Base-by-base conservation (phyloP, 805 yeast species). In the Middelhovenomyces tepae region DNA sequence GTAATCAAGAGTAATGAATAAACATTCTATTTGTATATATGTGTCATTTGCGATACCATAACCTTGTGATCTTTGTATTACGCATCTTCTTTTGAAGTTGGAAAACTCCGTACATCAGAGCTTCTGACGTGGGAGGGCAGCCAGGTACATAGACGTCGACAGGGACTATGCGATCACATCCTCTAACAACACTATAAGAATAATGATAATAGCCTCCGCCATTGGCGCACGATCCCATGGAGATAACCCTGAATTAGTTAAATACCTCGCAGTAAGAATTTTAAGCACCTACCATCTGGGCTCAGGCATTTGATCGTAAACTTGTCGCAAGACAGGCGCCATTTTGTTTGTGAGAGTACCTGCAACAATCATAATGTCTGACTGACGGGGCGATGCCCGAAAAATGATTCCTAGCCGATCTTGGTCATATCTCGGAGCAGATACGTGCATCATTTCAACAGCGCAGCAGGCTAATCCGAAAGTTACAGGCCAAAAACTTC, bases 161-260 rank as follows among this genome's bases (percentile, higher is more conserved):
- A 10, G 94, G 94, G 27, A 84, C 78, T 36, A 83, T 68, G 53
- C 94, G 66, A 65, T 83, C 94, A 52, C 91, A 85, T 31, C 94
- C 94, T 54, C 94, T 70, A 15, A 84, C 93, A 16, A 84, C 94
- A 26, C 86, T 72, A 62, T 83, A 83, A 7, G 91, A 79, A 61
- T 83, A 83, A 59, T 83, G 94, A 64, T 83, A 83, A 62, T 83
- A 83, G 21, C 94, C 94, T 40, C 94, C 94, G 42, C 94, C 94
- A 56, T 83, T 83, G 43, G 94, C 94, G 64, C 94, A 83, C 5
- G 89, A 78, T 31, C 94, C 94, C 94, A 83, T 83, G 37, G 91
- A 80, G 48, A 83, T 83, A 33, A 84, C 94, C n/a, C n/a, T n/a
- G n/a, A n/a, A n/a, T n/a, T n/a, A n/a, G n/a, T n/a, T n/a, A n/a